Conservation (phyloP, 2,329 filamentous ascomycete genomes). For the Cladosporium phlei region DNA sequence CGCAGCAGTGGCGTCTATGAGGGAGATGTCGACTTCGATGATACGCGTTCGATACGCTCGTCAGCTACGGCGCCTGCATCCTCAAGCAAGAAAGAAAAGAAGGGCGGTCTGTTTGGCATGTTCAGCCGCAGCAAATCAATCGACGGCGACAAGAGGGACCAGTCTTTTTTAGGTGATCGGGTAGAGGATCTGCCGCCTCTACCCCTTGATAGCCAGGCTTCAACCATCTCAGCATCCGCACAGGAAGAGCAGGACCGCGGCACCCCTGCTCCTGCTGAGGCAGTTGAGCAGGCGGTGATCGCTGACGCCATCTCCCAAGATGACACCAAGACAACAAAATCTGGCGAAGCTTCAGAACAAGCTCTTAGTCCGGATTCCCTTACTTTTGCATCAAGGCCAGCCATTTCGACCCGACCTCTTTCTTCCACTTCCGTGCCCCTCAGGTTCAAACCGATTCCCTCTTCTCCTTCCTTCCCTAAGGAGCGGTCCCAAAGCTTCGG, state of each 20-base stretch:
- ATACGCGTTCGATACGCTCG: conserved; percentile 33
- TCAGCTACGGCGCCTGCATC: conserved; percentile 36
- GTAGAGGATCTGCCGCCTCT: conserved; percentile 54
- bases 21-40: conserved; percentile 31
- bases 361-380: neutral
- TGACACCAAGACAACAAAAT: neutral
- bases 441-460: conserved; percentile 29
- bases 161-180: conserved; percentile 63
- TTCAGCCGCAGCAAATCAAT: conserved; percentile 44
- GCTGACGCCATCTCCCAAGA: neutral
- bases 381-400: too few species aligned
- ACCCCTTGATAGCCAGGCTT: conserved; percentile 30
- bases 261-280: conserved; percentile 29
- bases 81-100: conserved; percentile 38
- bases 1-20: conserved; percentile 33
- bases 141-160: conserved; percentile 25
- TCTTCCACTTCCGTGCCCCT: conserved; percentile 34
- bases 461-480: conserved; percentile 22
- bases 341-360: neutral
- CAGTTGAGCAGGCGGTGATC: conserved; percentile 17
- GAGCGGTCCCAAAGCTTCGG: conserved; percentile 30
- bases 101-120: conserved; percentile 41
- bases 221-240: conserved; percentile 24
- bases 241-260: conserved; percentile 29
- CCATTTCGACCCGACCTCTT: conserved; percentile 20